Percentiles rank a stretch among this genome's conserved stretches.
These are phyloP conservation scores for Aspergillus avenaceus DNA, from an alignment of 495 filamentous ascomycete species.

Conservation along the genomic window DNA sequence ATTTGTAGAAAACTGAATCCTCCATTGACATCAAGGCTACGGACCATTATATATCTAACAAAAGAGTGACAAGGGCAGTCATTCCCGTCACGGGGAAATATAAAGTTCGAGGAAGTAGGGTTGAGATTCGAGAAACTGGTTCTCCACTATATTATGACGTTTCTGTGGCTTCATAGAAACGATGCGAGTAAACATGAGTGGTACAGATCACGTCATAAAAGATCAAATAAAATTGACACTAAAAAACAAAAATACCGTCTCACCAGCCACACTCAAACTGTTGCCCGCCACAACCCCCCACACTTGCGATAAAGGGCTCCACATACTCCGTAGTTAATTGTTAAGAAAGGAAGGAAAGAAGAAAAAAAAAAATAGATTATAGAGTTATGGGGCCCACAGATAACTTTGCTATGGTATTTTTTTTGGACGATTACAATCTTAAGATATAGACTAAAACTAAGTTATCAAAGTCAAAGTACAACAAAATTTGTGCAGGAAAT, in stretches of 20 bases:
- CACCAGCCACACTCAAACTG: background rate
- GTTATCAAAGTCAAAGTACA: no score
- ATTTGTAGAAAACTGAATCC: no score
- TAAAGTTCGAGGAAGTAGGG: no score
- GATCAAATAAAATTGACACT: background rate
- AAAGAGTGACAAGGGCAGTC: no score
- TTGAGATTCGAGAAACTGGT: background rate
- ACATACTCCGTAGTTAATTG: background rate
- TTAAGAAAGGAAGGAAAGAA: background rate
- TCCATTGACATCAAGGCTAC: no score
- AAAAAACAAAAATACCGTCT: background rate
- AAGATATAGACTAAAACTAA: no score
- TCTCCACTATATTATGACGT: background rate
- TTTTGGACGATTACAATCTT: no score
- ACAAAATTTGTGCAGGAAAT: no score
- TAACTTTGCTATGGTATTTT: no score
- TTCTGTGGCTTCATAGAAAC: background rate
- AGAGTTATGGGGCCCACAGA: no score
- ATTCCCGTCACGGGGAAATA: background rate
- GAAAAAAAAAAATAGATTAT: no score
- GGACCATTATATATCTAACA: no score
- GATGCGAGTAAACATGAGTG: background rate
- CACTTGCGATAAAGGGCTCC: background rate
- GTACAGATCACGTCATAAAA: background rate
- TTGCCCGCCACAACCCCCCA: background rate